Evolutionary conservation across 805 yeast genomes (phyloP).

Genomic region (Vanderwaltozyma tropicalis): DNA sequence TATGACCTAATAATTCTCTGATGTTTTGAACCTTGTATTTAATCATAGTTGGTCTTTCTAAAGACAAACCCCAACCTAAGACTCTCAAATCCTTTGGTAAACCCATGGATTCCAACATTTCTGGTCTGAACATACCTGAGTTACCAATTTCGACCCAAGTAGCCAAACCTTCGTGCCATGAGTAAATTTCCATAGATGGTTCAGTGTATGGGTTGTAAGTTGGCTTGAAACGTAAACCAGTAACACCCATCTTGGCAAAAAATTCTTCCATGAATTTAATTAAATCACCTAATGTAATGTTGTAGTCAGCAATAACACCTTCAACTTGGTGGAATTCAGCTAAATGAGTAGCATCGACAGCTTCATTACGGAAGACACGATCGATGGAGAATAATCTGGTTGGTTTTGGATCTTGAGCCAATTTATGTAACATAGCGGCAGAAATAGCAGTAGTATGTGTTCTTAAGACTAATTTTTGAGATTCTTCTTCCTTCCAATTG

Average conservation of each 20-base stretch:
- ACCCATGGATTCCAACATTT: slow-evolving; percentile 98
- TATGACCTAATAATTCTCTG: slow-evolving; percentile 94
- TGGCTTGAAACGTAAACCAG: slow-evolving; percentile 91
- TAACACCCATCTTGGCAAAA: slow-evolving; percentile 95
- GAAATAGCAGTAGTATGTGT: slow-evolving; percentile 97
- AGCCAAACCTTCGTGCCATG: slow-evolving; percentile 87
- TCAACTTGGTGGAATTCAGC: slow-evolving; percentile 99
- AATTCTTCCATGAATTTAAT: slow-evolving; percentile 98
- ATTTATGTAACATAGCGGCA: slow-evolving; percentile 71
- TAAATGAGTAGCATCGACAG: slow-evolving; percentile 97
- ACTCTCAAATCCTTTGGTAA: slow-evolving; percentile 89
- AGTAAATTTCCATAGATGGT: slow-evolving; percentile 94
- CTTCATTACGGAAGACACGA: slow-evolving; percentile 98
- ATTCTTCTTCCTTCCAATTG: slow-evolving; percentile 90
- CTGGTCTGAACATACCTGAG: slow-evolving; percentile 99
- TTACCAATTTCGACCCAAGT: slow-evolving; percentile 99
- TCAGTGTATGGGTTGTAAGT: slow-evolving; percentile 99
- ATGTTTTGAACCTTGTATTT: slow-evolving; percentile 92
- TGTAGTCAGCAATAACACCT: slow-evolving; percentile 96
- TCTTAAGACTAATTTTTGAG: slow-evolving; percentile 84
- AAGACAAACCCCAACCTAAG: slow-evolving; percentile 92
- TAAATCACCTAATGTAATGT: slow-evolving; percentile 87
- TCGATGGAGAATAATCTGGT: slow-evolving; percentile 90
- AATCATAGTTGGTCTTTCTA: slow-evolving; percentile 99
- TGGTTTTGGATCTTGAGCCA: slow-evolving; percentile 84